Conservation (phyloP, 2,329 filamentous ascomycete species). For the Fusarium subtropicale region DNA sequence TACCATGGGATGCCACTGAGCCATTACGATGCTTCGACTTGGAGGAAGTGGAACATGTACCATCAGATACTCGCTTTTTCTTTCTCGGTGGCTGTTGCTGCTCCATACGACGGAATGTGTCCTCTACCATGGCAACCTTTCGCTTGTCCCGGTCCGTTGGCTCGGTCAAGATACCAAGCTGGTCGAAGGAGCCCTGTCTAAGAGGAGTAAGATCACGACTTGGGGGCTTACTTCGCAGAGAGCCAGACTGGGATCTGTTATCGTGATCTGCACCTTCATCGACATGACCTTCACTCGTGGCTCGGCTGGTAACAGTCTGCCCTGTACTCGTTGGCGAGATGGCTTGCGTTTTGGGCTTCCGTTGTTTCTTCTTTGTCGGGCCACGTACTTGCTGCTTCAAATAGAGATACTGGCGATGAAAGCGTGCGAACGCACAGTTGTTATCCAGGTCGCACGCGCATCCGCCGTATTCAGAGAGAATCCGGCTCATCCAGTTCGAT, state of each 20-base stretch:
- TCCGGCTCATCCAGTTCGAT: conserved; percentile 73
- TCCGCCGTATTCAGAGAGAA: conserved; percentile 81
- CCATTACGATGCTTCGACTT: conserved; percentile 57
- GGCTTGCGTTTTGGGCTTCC: conserved; percentile 66
- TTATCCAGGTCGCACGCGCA: conserved; percentile 77
- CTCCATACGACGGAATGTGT: conserved; percentile 72
- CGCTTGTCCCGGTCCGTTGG: conserved; percentile 75
- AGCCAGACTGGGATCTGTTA: conserved; percentile 57
- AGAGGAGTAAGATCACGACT: conserved; percentile 74
- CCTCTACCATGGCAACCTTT: conserved; percentile 74
- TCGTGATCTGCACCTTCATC: conserved; percentile 69
- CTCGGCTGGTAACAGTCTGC: conserved; percentile 71
- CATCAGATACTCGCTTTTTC: conserved; percentile 72
- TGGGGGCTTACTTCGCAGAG: conserved; percentile 72
- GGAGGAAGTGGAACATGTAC: conserved; percentile 51
- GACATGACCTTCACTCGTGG: conserved; percentile 69
- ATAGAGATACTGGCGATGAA: conserved; percentile 67
- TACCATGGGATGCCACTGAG: conserved; percentile 51
- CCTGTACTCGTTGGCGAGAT: conserved; percentile 72
- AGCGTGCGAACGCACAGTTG: conserved; percentile 73
- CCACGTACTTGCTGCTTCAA: conserved; percentile 58
- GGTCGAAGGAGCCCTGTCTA: conserved; percentile 70
- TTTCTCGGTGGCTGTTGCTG: conserved; percentile 68
- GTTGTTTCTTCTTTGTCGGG: conserved; percentile 61
- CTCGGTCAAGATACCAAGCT: conserved; percentile 70